Evolutionary conservation across 139 green algal genomes (phyloP), one percentile per base, ranked within the genome.

Genomic region (Parachlorella kessleri): DNA sequence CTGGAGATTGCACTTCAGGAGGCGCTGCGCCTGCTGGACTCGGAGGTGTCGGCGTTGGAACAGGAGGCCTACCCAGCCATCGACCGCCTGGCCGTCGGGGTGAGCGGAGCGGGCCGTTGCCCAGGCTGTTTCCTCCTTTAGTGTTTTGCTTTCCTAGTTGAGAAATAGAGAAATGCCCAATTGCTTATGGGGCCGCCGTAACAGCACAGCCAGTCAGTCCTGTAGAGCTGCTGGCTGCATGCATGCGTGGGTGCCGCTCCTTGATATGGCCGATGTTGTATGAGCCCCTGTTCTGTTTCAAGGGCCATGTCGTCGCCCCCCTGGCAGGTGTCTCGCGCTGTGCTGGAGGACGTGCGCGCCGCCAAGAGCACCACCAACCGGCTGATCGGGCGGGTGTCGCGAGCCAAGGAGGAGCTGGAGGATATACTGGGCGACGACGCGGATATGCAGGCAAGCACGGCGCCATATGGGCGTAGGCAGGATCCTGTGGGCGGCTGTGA

Each of bases 351-450:
- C 1, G 74, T 88, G 42, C 81, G 84, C 8, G 37, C 63, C 28
- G 73, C 66, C 76, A 88, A 88, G 69, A 70, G 38, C 8, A 37
- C n/a, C 3, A 55, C 86, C 36, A 76, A 77, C 39, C 53, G 66
- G 33, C 71, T 86, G 69, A 55, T 80, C 5, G 48, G 33, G 0
- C 73, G 84, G 1, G 74, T 86, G 32, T 6, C 53, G 40, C 69
- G 76, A 5, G n/a, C 84, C 37, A 83, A 81, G 59, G 37, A 80
- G 76, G 80, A 86, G 80, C 76, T 88, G 67, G 84, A 88, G 65
- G 79, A 82, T 4, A 84, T 86, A 9, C 73, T 88, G 70, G 84
- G 86, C n/a, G 84, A 88, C 36, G 80, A 88, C 53, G 66, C 81
- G 10, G 84, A 88, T 75, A 88, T 88, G 84, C n/a, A 39, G 38